A percentile compares a stretch with the other conserved stretches of the same genome.
These are phyloP conservation scores for Teratosphaeria destructans DNA, from an alignment of 2,329 filamentous ascomycete genomes.

Conservation along the genomic window DNA sequence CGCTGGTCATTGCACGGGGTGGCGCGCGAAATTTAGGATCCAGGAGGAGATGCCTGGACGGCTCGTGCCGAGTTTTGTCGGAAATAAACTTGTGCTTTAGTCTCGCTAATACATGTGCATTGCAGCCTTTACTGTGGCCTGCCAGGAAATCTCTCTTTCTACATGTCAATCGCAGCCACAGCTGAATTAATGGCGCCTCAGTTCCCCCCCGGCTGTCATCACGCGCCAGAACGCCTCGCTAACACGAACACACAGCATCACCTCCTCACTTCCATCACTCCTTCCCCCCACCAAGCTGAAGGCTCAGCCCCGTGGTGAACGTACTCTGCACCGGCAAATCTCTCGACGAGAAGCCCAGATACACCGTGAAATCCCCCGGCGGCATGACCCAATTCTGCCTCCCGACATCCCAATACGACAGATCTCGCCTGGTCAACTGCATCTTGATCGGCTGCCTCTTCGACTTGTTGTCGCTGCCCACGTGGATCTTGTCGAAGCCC, in stretches of 20 bases:
- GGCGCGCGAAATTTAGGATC: constrained; percentile 20
- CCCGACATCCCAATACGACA: constrained; percentile 27
- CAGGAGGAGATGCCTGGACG: constrained; percentile 17
- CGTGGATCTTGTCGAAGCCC: constrained; percentile 33
- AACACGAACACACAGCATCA: background rate
- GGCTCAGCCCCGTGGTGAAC: background rate
- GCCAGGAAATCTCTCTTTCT: background rate
- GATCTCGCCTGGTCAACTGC: constrained; percentile 24
- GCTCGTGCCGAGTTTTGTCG: constrained; percentile 19
- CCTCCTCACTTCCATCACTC: background rate
- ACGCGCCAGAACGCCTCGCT: background rate
- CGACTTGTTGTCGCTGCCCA: constrained; percentile 3
- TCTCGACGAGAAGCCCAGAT: constrained; percentile 21
- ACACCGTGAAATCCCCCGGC: constrained; percentile 20
- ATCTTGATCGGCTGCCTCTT: constrained; percentile 16
- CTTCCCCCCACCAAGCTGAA: background rate
- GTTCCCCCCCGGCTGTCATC: background rate
- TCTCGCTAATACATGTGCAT: background rate
- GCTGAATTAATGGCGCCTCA: background rate
- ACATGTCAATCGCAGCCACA: background rate
- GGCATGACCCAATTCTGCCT: constrained; percentile 28
- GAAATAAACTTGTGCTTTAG: constrained; percentile 12
- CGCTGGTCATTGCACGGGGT: constrained; percentile 20
- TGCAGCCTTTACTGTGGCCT: background rate
- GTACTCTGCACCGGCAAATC: constrained; percentile 27